These are phyloP conservation scores for Miscanthus sacchariflorus DNA, from an alignment of 202 grass and related monocot genomes.

Conservation along the genomic window DNA sequence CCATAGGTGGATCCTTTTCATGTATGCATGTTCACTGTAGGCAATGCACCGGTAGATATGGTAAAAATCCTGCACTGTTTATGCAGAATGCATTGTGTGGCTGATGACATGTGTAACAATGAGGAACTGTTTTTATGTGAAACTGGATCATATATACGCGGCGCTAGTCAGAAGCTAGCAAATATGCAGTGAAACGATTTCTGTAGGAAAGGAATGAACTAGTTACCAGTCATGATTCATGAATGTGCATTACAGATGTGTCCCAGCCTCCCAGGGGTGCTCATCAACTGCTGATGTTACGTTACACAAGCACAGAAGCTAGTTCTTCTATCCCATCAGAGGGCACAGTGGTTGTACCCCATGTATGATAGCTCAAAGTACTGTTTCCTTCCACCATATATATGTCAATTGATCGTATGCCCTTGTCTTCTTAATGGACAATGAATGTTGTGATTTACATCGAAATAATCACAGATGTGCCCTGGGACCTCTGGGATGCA, in stretches of 20 bases:
- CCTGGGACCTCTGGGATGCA: not conserved
- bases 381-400: constrained; percentile 24
- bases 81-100: not conserved
- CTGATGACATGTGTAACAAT: not conserved
- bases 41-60: constrained; percentile 7
- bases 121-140: constrained; percentile 7
- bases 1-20: constrained; percentile 1
- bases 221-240: not conserved
- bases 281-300: constrained; percentile 25
- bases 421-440: not conserved
- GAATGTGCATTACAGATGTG: not conserved
- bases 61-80: not conserved
- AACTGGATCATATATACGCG: constrained; percentile 19
- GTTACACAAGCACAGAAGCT: constrained; percentile 25
- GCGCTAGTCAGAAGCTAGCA: not conserved
- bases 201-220: constrained; percentile 8
- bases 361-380: constrained; percentile 15
- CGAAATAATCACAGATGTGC: constrained; percentile 21
- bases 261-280: not conserved
- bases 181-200: not conserved
- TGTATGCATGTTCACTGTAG: not conserved
- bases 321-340: constrained; percentile 44
- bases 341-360: constrained; percentile 12
- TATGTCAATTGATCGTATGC: not conserved
- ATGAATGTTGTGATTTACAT: not conserved